Evolutionary conservation across 495 filamentous ascomycete genomes (phyloP).

Genomic region (Penicillium steckii): DNA sequence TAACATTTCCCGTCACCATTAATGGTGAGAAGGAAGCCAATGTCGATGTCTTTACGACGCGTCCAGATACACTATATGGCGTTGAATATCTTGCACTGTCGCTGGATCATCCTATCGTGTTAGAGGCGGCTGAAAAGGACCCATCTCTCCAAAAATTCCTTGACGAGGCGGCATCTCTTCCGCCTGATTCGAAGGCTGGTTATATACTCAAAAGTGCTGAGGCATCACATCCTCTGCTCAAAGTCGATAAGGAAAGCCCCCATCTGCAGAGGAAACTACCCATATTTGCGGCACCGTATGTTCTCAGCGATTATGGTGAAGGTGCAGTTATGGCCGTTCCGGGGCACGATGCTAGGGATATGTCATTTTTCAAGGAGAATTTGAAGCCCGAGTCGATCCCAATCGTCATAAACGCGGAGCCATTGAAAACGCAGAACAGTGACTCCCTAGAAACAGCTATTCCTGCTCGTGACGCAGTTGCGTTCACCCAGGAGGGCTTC

Average conservation of each 20-base stretch:
- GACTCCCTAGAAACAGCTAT: constrained; percentile 36
- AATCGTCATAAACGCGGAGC: constrained; percentile 44
- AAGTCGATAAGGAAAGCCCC: constrained; percentile 50
- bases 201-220: constrained; percentile 60
- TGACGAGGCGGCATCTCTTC: constrained; percentile 56
- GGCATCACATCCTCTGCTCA: constrained; percentile 63
- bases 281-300: constrained; percentile 80
- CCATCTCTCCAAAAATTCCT: constrained; percentile 63
- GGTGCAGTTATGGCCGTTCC: constrained; percentile 93
- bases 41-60: constrained; percentile 79
- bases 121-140: constrained; percentile 56
- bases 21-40: constrained; percentile 26
- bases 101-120: constrained; percentile 68
- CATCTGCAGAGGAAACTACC: constrained; percentile 58
- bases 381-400: constrained; percentile 48
- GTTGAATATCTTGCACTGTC: constrained; percentile 84
- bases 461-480: constrained; percentile 33
- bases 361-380: constrained; percentile 77
- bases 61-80: constrained; percentile 80
- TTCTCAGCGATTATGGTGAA: constrained; percentile 83
- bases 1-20: constrained; percentile 62
- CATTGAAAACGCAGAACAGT: constrained; percentile 27
- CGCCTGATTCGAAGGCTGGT: constrained; percentile 72
- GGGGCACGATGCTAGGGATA: constrained; percentile 74
- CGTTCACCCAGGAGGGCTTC: constrained; percentile 47